Percentiles rank a stretch among this genome's conserved stretches.
Conservation (phyloP, 129 eudicot genomes). For the Dittrichia graveolens region DNA sequence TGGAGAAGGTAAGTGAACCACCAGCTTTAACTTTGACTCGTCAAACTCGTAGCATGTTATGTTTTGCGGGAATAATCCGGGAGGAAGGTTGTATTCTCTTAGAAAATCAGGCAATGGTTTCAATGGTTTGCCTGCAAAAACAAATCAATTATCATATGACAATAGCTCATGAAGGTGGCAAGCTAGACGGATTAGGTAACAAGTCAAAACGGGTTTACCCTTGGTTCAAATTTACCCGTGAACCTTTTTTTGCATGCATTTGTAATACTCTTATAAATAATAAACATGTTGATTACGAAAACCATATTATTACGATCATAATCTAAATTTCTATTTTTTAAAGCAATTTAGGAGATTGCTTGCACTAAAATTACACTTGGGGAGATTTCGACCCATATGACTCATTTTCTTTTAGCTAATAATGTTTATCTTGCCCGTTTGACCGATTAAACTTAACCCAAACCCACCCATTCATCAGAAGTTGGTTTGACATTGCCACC, state of each 20-base stretch:
- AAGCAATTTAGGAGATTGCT: not conserved
- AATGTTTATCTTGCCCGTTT: no score
- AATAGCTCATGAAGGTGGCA: not conserved
- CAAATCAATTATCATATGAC: slow-evolving; percentile 7
- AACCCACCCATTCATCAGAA: not conserved
- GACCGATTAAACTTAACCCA: no score
- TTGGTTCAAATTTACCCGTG: not conserved
- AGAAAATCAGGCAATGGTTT: slow-evolving; percentile 73
- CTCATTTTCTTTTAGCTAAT: no score
- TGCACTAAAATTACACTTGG: not conserved
- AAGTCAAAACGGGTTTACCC: not conserved
- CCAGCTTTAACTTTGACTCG: slow-evolving; percentile 60
- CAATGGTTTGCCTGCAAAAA: slow-evolving; percentile 55
- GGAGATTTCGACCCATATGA: no score
- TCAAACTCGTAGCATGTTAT: slow-evolving; percentile 77
- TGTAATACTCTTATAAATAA: not conserved
- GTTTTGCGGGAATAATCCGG: slow-evolving; percentile 80
- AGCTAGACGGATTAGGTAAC: not conserved
- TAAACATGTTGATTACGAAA: not conserved
- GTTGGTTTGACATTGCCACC: not conserved
- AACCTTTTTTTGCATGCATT: no score
- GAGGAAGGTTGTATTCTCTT: slow-evolving; percentile 81
- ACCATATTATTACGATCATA: not conserved
- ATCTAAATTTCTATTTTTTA: not conserved
- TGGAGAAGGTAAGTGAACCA: slow-evolving; percentile 66